Evolutionary conservation across 2,329 filamentous ascomycete species (phyloP), one percentile per base, ranked within the genome.

Genomic region (Colletotrichum sp.): DNA sequence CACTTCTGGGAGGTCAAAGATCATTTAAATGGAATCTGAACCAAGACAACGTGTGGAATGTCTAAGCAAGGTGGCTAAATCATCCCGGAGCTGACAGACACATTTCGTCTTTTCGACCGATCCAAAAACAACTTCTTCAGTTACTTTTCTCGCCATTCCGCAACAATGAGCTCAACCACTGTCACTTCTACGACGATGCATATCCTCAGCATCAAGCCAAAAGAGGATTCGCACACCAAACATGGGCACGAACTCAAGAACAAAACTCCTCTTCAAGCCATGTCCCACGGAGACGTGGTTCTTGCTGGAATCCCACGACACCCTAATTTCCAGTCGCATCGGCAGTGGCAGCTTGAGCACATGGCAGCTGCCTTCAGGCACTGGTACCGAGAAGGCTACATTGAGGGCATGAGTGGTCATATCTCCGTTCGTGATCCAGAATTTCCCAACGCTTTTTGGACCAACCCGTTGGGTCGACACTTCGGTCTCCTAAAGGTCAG

Each of bases 371-470:
- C 91, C 5, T 95, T 95, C 83, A 90, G 93, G 28, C 89, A 93
- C 80, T 94, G 93, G 81, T 87, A 91, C 2, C 89, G 92, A 61
- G 89, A 91, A 78, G 91, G 91, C 65, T 94, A 91, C 82, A 91
- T 90, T 1, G 93, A 94, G 82, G 93, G 93, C 70, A 93, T 94
- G 86, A 87, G 88, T 30, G 93, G 93, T 1, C 92, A 94, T 81
- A 94, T 94, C 73, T 89, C 86, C 4, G 89, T 94, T 0, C 87
- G 92, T 14, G 92, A 94, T 78, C 92, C 92, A 0, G 91, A 93
- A 80, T 84, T 89, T 76, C 83, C 85, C 0, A 84, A 91, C 68
- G 87, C 87, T 1, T 93, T 94, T 83, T 94, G 93, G 93, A 94
- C 92, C 77, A 88, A 95, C 90, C 85, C 93, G 82, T 26, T 95